Evolutionary conservation across 148 eudicot genomes (phyloP).

Genomic region (Fagopyrum homotropicum): DNA sequence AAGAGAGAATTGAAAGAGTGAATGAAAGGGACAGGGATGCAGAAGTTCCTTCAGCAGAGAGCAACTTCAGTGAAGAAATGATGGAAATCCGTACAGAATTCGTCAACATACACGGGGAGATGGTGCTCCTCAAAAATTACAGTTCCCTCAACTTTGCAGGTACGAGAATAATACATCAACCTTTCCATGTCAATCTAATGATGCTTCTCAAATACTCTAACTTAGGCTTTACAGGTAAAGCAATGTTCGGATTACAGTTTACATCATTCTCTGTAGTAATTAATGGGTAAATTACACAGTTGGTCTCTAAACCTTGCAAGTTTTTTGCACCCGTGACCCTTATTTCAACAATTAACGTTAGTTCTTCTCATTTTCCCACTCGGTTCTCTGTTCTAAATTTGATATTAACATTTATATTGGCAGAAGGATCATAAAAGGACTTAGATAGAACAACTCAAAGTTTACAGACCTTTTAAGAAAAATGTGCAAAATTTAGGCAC

Average conservation of each 20-base stretch:
- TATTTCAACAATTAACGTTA: no score
- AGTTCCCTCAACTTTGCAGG: constrained; percentile 99
- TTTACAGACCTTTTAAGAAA: no score
- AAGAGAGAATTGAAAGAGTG: constrained; percentile 66
- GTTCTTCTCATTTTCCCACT: no score
- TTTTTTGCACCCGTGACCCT: no score
- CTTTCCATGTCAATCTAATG: neutral
- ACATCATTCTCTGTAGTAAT: neutral
- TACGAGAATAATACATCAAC: constrained; percentile 16
- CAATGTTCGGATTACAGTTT: neutral
- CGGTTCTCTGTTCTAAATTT: no score
- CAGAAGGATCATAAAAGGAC: no score
- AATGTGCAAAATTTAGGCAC: no score
- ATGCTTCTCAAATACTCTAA: neutral
- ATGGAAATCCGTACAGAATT: constrained; percentile 85
- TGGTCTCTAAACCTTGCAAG: no score
- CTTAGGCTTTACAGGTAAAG: constrained; percentile 9
- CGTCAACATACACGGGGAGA: constrained; percentile 91
- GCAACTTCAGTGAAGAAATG: constrained; percentile 72
- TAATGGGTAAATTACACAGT: neutral
- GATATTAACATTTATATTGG: no score
- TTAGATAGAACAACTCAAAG: no score
- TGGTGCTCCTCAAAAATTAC: constrained; percentile 94
- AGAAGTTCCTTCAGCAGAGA: constrained; percentile 46
- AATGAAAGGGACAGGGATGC: constrained; percentile 46